Evolutionary conservation across 495 filamentous ascomycete species (phyloP).

Genomic region (Talaromyces adpressus): DNA sequence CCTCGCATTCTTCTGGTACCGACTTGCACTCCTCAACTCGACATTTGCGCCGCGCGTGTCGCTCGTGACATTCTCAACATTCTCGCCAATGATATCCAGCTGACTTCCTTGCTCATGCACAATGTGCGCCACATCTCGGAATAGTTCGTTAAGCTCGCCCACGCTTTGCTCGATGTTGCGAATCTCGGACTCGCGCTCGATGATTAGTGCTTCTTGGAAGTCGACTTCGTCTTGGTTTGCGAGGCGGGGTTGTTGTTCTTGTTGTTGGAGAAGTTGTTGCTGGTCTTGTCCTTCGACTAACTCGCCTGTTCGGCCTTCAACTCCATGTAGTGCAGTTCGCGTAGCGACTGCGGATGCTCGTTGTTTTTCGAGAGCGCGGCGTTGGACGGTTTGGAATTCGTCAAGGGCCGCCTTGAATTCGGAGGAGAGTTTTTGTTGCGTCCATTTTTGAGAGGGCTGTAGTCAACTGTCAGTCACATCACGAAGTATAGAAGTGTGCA

Average conservation of each 20-base stretch:
- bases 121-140: constrained; percentile 93
- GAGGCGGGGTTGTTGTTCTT: constrained; percentile 70
- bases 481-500: too few relatives aligned
- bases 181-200: constrained; percentile 94
- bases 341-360: constrained; percentile 77
- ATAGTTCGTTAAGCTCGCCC: constrained; percentile 90
- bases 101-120: constrained; percentile 88
- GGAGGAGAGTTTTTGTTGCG: constrained; percentile 85
- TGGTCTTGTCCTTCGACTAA: constrained; percentile 26
- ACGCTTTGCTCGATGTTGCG: constrained; percentile 95
- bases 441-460: constrained; percentile 90
- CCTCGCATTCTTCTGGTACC: constrained; percentile 89
- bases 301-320: constrained; percentile 24
- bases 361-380: constrained; percentile 84
- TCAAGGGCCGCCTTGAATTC: constrained; percentile 81
- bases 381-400: constrained; percentile 88
- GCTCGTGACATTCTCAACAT: constrained; percentile 72
- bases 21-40: constrained; percentile 73
- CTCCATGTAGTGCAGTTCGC: constrained; percentile 62
- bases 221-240: constrained; percentile 94
- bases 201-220: constrained; percentile 92
- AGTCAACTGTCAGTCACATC: constrained; percentile 8
- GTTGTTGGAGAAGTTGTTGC: constrained; percentile 52
- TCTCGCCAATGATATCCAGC: constrained; percentile 81
- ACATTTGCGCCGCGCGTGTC: constrained; percentile 78